Percentiles rank a stretch among this genome's conserved stretches.
Conservation (phyloP, 495 filamentous ascomycete species). For the Penicillium cataractarum region DNA sequence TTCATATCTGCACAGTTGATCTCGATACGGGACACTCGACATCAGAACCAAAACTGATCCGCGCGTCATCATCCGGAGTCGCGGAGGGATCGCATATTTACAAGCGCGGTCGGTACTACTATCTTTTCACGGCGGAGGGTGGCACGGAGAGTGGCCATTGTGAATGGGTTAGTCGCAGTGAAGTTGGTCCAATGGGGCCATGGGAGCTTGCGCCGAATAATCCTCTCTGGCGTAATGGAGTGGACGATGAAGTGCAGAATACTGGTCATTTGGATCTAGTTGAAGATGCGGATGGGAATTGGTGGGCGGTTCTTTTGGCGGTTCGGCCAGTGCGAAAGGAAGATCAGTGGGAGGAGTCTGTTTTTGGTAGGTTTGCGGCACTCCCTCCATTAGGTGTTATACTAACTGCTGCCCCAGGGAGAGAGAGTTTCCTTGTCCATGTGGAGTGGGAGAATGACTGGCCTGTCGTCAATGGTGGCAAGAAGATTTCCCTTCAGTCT, state of each 20-base stretch:
- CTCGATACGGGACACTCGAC: slow-evolving; percentile 39
- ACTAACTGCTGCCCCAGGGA: slow-evolving; percentile 28
- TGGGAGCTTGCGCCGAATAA: slow-evolving; percentile 50
- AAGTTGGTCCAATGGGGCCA: slow-evolving; percentile 54
- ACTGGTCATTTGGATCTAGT: slow-evolving; percentile 51
- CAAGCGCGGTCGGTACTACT: slow-evolving; percentile 66
- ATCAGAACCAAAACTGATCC: slow-evolving; percentile 47
- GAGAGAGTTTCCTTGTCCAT: slow-evolving; percentile 51
- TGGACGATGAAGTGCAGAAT: slow-evolving; percentile 42
- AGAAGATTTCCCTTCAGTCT: slow-evolving; percentile 44
- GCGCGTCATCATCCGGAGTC: slow-evolving; percentile 56
- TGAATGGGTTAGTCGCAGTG: slow-evolving; percentile 46
- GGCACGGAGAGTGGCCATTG: slow-evolving; percentile 62
- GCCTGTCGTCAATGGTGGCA: slow-evolving; percentile 50
- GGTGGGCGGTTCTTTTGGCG: slow-evolving; percentile 52
- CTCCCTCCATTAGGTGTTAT: no score
- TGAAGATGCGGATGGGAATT: slow-evolving; percentile 44
- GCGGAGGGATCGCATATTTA: slow-evolving; percentile 71
- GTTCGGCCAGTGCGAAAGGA: slow-evolving; percentile 39
- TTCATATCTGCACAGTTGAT: slow-evolving; percentile 46
- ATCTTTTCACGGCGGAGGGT: slow-evolving; percentile 69
- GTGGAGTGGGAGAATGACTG: slow-evolving; percentile 52
- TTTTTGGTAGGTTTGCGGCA: slow-evolving; percentile 39
- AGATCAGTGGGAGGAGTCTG: slow-evolving; percentile 40
- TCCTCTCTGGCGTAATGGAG: slow-evolving; percentile 44